These are phyloP conservation scores for Pseudogymnoascus sp. DNA, from an alignment of 2,329 filamentous ascomycete genomes.

Conservation along the genomic window DNA sequence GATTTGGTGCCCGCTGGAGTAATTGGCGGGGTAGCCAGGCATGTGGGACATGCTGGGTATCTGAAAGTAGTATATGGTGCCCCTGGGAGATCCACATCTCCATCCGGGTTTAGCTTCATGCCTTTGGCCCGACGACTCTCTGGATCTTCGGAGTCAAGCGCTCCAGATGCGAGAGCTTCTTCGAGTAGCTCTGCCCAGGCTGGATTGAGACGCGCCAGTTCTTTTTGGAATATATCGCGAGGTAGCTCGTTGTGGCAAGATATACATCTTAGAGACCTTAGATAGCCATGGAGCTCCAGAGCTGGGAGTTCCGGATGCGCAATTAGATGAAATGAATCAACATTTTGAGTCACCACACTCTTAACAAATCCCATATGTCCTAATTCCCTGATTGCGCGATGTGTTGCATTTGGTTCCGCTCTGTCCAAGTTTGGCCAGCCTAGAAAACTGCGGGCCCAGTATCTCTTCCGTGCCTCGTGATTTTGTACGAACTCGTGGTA, in stretches of 20 bases:
- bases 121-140: conserved; percentile 59
- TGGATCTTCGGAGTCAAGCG: conserved; percentile 69
- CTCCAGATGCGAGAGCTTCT: conserved; percentile 64
- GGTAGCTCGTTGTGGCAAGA: conserved; percentile 67
- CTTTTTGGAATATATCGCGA: conserved; percentile 65
- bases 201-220: conserved; percentile 73
- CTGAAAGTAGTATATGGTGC: conserved; percentile 84
- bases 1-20: conserved; percentile 46
- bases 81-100: conserved; percentile 82
- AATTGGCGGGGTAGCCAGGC: conserved; percentile 55
- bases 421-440: conserved; percentile 79
- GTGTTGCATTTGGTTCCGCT: conserved; percentile 71
- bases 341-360: conserved; percentile 87
- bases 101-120: conserved; percentile 83
- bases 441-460: conserved; percentile 92
- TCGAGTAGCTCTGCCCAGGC: conserved; percentile 71
- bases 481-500: conserved; percentile 77
- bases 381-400: conserved; percentile 68
- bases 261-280: conserved; percentile 72
- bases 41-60: conserved; percentile 82
- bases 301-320: conserved; percentile 70
- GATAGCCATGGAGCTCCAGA: conserved; percentile 84
- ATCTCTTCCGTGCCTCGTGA: conserved; percentile 82
- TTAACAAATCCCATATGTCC: conserved; percentile 64
- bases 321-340: conserved; percentile 81